Evolutionary conservation across 1,284 basidiomycete species (phyloP).

Genomic region (Meira miltonrushii): DNA sequence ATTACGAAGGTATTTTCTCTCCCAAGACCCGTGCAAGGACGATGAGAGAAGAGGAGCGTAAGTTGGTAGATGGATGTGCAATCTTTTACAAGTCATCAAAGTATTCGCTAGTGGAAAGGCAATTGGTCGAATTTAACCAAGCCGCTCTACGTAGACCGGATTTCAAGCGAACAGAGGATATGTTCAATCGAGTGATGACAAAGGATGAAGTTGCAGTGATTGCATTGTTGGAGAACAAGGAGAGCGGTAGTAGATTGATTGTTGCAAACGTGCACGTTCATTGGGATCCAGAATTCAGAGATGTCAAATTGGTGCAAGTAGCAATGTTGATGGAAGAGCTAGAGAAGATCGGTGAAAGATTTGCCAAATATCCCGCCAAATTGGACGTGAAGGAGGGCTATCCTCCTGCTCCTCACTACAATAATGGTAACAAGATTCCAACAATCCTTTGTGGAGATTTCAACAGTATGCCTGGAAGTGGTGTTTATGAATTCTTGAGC

Average conservation of each 20-base stretch:
- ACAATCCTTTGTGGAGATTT: constrained; percentile 88
- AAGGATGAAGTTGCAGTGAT: constrained; percentile 92
- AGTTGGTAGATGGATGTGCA: constrained; percentile 91
- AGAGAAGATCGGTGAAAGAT: constrained; percentile 78
- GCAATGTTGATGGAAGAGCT: constrained; percentile 89
- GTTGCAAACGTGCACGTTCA: constrained; percentile 87
- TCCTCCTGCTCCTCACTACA: constrained; percentile 62
- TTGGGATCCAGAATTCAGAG: constrained; percentile 87
- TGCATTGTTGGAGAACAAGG: constrained; percentile 77
- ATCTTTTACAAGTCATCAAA: constrained; percentile 85
- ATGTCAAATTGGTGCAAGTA: constrained; percentile 95
- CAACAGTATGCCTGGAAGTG: constrained; percentile 81
- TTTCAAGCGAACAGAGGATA: constrained; percentile 97
- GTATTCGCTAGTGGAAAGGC: constrained; percentile 87
- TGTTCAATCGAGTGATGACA: constrained; percentile 97
- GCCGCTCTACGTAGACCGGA: constrained; percentile 88
- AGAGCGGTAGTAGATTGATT: constrained; percentile 79
- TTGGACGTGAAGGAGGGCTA: constrained; percentile 51
- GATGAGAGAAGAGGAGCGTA: constrained; percentile 80
- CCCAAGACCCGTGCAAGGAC: constrained; percentile 92
- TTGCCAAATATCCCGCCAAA: constrained; percentile 76
- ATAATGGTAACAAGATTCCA: constrained; percentile 81
- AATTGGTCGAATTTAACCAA: constrained; percentile 88
- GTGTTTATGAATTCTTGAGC: constrained; percentile 86
- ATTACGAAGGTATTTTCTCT: constrained; percentile 87